Evolutionary conservation across 352 stramenopile species (phyloP).

Genomic region (Pythium dissotocum): DNA sequence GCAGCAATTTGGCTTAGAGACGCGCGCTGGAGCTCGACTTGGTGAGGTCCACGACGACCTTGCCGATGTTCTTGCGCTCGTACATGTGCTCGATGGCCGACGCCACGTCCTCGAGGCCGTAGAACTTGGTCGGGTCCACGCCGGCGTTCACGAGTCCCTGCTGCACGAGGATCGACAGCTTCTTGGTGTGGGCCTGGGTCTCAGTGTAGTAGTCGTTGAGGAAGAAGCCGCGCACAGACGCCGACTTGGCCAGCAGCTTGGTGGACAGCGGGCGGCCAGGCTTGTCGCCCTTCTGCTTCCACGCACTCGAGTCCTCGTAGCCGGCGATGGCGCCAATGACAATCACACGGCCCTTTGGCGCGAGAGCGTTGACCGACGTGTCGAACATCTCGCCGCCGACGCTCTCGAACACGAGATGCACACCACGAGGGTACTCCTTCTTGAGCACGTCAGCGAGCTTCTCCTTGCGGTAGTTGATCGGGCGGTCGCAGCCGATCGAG

Average conservation of each 20-base stretch:
- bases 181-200: conserved; percentile 38
- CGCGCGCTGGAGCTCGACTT: conserved; percentile 23
- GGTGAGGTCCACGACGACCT: conserved; percentile 60
- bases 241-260: conserved; percentile 46
- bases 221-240: conserved; percentile 48
- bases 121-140: conserved; percentile 44
- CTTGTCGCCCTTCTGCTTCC: conserved; percentile 43
- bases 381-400: conserved; percentile 50
- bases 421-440: conserved; percentile 47
- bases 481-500: conserved; percentile 52
- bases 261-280: conserved; percentile 31
- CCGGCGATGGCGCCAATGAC: conserved; percentile 46
- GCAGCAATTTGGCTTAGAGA: conserved; percentile 9
- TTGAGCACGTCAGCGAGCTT: conserved; percentile 44
- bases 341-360: conserved; percentile 38
- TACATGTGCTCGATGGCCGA: conserved; percentile 62
- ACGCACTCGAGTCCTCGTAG: conserved; percentile 49
- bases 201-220: conserved; percentile 40
- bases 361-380: conserved; percentile 35
- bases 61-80: conserved; percentile 75
- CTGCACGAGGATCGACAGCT: conserved; percentile 49
- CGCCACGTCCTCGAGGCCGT: conserved; percentile 47
- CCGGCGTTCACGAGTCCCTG: conserved; percentile 37
- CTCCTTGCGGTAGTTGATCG: conserved; percentile 80
- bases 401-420: conserved; percentile 51